A percentile compares a stretch with the other conserved stretches of the same genome.
Conservation (phyloP, 768 basidiomycete species). For the Boletellus sp. region DNA sequence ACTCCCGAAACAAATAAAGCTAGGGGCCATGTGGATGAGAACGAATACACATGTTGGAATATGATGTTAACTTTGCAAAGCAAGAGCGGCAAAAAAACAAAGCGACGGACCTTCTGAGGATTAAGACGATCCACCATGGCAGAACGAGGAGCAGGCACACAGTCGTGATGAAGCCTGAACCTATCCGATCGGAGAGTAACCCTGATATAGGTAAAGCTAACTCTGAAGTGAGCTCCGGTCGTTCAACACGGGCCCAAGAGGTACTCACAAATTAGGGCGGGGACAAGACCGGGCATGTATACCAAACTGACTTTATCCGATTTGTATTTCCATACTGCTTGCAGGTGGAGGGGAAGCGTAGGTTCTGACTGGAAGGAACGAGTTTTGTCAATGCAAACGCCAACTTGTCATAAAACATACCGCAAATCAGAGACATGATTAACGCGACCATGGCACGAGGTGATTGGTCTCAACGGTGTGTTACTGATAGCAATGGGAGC, state of each 20-base stretch:
- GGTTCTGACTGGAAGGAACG: slow-evolving; percentile 45
- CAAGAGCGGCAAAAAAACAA: slow-evolving; percentile 38
- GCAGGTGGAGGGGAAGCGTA: slow-evolving; percentile 52
- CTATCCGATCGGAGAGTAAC: slow-evolving; percentile 51
- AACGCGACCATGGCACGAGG: slow-evolving; percentile 48
- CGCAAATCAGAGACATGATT: slow-evolving; percentile 47
- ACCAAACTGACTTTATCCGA: slow-evolving; percentile 60
- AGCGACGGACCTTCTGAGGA: slow-evolving; percentile 49
- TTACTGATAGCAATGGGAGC: slow-evolving; percentile 40
- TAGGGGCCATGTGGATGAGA: slow-evolving; percentile 25
- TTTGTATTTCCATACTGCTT: slow-evolving; percentile 44
- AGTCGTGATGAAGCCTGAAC: slow-evolving; percentile 52
- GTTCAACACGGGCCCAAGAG: background rate
- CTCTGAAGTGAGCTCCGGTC: background rate
- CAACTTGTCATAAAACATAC: slow-evolving; percentile 32
- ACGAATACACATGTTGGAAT: background rate
- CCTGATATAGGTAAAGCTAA: slow-evolving; percentile 61
- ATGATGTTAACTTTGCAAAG: slow-evolving; percentile 47
- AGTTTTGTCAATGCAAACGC: background rate
- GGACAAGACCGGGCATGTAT: slow-evolving; percentile 61
- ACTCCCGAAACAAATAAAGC: slow-evolving; percentile 61
- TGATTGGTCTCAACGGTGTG: slow-evolving; percentile 41
- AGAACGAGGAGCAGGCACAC: slow-evolving; percentile 47
- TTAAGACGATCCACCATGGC: slow-evolving; percentile 62
- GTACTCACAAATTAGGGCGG: slow-evolving; percentile 58